Conservation (phyloP, 208 protist genomes). For the Trypanosoma rangeli region DNA sequence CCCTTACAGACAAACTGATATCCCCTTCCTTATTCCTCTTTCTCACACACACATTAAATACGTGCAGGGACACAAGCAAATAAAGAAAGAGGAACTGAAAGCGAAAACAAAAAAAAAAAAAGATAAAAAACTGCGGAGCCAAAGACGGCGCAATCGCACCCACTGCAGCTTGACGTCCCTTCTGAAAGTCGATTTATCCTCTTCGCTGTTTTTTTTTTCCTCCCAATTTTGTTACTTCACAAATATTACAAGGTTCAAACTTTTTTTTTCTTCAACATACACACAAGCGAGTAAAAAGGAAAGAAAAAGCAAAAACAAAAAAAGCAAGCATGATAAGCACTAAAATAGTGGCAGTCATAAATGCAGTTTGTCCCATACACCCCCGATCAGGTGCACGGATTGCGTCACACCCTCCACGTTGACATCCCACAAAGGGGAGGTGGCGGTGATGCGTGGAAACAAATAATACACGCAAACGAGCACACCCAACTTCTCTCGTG, state of each 20-base stretch:
- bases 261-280: not conserved
- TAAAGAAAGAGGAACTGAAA: not conserved
- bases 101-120: no score
- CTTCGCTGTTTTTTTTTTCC: not conserved
- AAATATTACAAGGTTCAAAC: not conserved
- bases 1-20: not conserved
- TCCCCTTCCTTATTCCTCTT: not conserved
- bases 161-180: not conserved
- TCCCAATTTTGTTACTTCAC: not conserved
- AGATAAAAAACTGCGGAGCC: no score
- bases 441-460: not conserved
- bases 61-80: not conserved
- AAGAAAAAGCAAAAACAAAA: not conserved
- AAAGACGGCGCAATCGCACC: no score
- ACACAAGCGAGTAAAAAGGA: not conserved
- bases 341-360: not conserved
- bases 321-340: not conserved
- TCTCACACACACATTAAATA: constrained; percentile 2
- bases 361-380: not conserved
- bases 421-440: not conserved
- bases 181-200: not conserved
- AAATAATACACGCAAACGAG: not conserved
- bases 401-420: not conserved
- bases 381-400: not conserved
- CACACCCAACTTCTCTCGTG: no score